Conservation (phyloP, 2,329 filamentous ascomycete genomes). For the Ophiostoma quercus region DNA sequence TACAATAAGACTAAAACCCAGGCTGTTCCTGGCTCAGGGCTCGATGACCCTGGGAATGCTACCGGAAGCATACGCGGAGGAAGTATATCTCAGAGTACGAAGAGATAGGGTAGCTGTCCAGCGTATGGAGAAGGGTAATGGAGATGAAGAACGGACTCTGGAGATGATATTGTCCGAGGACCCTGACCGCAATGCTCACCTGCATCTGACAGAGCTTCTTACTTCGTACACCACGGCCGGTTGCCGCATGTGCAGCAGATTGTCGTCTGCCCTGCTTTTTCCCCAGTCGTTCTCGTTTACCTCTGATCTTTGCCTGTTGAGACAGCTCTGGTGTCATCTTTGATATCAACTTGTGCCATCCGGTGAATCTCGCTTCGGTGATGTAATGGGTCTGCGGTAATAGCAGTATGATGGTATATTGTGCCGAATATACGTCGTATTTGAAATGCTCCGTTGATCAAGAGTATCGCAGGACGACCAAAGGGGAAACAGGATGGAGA, state of each 20-base stretch:
- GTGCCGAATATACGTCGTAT: slow-evolving; percentile 7
- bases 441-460: slow-evolving; percentile 1
- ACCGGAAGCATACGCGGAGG: slow-evolving; percentile 6
- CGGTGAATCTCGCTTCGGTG: background rate
- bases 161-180: background rate
- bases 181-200: background rate
- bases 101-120: background rate
- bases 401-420: background rate
- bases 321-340: background rate
- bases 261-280: background rate
- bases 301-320: background rate
- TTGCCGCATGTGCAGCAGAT: slow-evolving; percentile 11
- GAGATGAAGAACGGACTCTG: background rate
- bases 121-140: background rate
- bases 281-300: background rate
- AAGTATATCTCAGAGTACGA: background rate
- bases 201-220: background rate
- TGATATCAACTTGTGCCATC: background rate
- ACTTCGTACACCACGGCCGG: background rate
- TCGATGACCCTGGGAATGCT: background rate
- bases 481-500: slow-evolving; percentile 1
- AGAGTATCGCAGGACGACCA: background rate
- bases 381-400: background rate
- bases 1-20: background rate
- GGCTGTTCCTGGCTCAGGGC: background rate